Base-by-base conservation (phyloP, 208 protist genomes). In the Acanthamoeba lenticulata region DNA sequence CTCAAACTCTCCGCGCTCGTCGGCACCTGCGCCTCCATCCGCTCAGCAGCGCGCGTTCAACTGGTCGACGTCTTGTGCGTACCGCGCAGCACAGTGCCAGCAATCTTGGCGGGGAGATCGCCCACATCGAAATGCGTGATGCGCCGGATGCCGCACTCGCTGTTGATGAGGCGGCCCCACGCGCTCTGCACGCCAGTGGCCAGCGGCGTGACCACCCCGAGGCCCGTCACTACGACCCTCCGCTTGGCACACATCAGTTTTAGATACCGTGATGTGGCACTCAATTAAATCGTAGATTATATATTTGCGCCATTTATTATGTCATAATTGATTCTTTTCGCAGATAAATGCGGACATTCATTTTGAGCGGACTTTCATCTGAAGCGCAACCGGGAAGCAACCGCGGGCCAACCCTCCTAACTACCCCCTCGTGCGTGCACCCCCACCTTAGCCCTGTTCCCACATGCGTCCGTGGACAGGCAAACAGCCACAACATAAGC, bases 221-320 rank as follows among this genome's bases (percentile, higher is more conserved):
- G 94, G 0, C 99, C 99, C 0, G 98, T 99, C 13, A 99, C 98
- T 2, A 99, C 98, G 5, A 99, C 98, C 47, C 98, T 97, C 17
- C 97, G 96, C 27, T 38, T 21, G 5, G 49, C 3, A 15, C 7
- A 13, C 36, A 38, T 85, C 74, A 44, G 6, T 85, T 9, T 85
- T 77, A 17, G 29, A 40, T 77, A 17, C 34, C 34, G 17, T 85
- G 11, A 44, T 57, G 3, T 88, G 4, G 45, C 57, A 5, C 5
- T 45, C 44, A 0, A 24, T 55, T 85, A 11, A 4, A 7, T 83
- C 5, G 2, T 24, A 7, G 32, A 24, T 74, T 34, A 32, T 27
- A 34, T 9, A 34, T 9, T 24, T 57, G 9, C 49, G 49, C 49
- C 49, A 57, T 57, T 19, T 57, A 24, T n/a, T n/a, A n/a, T n/a